Evolutionary conservation across 1,139 yeast genomes (phyloP).

Genomic region (Suhomyces choctaworum): DNA sequence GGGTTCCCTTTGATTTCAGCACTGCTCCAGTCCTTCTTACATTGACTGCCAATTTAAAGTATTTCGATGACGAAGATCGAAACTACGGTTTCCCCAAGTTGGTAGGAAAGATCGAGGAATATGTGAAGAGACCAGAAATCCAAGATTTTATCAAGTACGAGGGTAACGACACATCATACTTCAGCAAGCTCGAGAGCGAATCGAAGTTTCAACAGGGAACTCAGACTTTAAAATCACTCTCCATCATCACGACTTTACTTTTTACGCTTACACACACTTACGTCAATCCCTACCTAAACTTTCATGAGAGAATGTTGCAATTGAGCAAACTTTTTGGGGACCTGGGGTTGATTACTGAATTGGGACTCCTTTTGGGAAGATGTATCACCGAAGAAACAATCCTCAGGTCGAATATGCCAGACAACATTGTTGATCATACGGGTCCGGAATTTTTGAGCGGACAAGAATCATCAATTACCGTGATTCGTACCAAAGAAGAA

Average conservation of each 20-base stretch:
- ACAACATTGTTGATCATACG: conserved; percentile 48
- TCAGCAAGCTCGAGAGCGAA: conserved; percentile 24
- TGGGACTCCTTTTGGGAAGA: conserved; percentile 50
- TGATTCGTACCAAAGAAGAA: conserved; percentile 21
- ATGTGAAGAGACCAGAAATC: conserved; percentile 13
- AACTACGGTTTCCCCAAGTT: conserved; percentile 47
- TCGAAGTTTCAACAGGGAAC: conserved; percentile 24
- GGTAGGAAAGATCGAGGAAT: conserved; percentile 15
- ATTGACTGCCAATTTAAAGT: conserved; percentile 52
- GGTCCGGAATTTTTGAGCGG: conserved; percentile 18
- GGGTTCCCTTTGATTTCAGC: conserved; percentile 62
- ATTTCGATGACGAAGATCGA: conserved; percentile 57
- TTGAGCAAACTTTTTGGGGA: conserved; percentile 46
- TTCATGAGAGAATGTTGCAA: conserved; percentile 50
- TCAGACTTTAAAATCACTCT: conserved; percentile 34
- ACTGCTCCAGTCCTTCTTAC: conserved; percentile 56
- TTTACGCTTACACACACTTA: conserved; percentile 54
- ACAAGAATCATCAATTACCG: conserved; percentile 3
- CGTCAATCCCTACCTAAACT: conserved; percentile 50
- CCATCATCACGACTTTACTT: conserved; percentile 39
- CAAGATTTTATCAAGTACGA: conserved; percentile 15
- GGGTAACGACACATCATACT: conserved; percentile 20
- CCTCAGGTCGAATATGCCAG: conserved; percentile 49
- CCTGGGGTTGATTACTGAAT: conserved; percentile 24
- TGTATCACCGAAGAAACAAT: conserved; percentile 57